Conservation (phyloP, 78 protist genomes). For the Capsaspora owczarzaki region DNA sequence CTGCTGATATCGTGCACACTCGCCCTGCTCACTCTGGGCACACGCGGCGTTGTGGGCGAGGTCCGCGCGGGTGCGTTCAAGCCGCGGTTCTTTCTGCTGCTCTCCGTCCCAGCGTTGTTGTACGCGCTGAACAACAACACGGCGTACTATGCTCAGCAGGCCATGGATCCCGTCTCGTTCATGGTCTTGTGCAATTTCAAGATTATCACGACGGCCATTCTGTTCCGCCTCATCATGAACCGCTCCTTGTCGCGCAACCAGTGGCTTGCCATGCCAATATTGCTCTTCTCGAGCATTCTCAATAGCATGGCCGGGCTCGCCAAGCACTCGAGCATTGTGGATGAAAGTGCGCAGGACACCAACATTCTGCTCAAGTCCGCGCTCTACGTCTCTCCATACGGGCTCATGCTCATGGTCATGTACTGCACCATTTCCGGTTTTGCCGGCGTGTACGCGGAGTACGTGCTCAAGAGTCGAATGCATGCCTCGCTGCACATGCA, state of each 20-base stretch:
- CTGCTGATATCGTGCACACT: neutral
- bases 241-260: neutral
- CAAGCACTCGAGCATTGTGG: neutral
- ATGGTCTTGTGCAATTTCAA: neutral
- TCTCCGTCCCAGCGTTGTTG: neutral
- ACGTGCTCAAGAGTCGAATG: constrained; percentile 5
- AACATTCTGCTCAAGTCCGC: neutral
- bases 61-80: neutral
- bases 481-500: neutral
- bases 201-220: neutral
- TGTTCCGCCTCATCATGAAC: neutral
- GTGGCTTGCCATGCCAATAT: neutral
- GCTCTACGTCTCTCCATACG: neutral
- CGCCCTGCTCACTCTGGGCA: neutral
- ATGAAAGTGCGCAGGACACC: neutral
- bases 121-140: neutral
- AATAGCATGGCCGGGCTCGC: neutral
- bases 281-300: neutral
- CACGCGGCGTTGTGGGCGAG: neutral
- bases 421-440: neutral
- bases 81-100: neutral
- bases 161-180: neutral
- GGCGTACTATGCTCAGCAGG: neutral
- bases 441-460: neutral
- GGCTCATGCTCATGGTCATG: neutral